phyloP scores from a whole-genome alignment of 1,139 yeast genomes.

The Saccharomyces uvarum region DNA sequence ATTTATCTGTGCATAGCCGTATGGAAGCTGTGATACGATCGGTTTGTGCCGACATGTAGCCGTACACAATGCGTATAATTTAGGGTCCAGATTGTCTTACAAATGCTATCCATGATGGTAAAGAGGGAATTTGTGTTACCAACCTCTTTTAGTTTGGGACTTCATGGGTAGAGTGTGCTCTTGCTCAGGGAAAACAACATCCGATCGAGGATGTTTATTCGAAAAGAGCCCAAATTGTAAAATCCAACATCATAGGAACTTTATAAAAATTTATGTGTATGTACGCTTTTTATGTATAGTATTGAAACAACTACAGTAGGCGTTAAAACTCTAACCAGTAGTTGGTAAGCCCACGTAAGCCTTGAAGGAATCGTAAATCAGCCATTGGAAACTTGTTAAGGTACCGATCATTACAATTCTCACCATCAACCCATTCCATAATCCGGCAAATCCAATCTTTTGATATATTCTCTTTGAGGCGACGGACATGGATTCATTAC shows the following conservation, averaged over 20 bases:
- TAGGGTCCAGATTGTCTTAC: not conserved
- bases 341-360: conserved; percentile 88
- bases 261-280: not conserved
- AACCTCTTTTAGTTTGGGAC: not conserved
- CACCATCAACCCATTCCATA: conserved; percentile 91
- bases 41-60: not conserved
- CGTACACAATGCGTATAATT: not conserved
- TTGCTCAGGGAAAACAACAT: not conserved
- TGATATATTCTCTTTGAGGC: conserved; percentile 69
- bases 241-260: too few species aligned
- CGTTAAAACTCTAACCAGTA: conserved; percentile 41
- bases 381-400: conserved; percentile 93
- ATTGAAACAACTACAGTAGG: not conserved
- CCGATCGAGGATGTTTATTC: too few species aligned
- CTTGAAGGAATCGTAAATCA: conserved; percentile 89
- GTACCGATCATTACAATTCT: conserved; percentile 97
- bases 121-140: not conserved
- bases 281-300: not conserved
- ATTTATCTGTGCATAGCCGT: not conserved
- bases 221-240: too few species aligned
- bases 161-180: not conserved
- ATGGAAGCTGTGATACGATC: not conserved
- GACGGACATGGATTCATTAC: conserved; percentile 56
- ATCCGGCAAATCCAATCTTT: conserved; percentile 77
- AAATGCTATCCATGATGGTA: not conserved